phyloP scores from a whole-genome alignment of 2,329 filamentous ascomycete genomes.

The Ophiostoma himal-ulmi region DNA sequence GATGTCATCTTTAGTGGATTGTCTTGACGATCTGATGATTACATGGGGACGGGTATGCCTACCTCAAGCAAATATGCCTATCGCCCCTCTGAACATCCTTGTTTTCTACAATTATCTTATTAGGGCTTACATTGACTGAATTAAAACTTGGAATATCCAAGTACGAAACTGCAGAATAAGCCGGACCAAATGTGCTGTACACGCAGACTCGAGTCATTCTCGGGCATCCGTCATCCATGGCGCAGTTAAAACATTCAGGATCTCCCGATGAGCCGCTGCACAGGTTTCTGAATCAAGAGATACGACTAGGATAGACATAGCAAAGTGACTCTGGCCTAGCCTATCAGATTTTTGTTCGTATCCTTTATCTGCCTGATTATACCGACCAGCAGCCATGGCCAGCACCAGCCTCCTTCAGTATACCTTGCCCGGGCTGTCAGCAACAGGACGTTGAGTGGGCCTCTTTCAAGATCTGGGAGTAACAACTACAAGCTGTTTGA shows the following conservation, averaged over 20 bases:
- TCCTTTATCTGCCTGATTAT: not conserved
- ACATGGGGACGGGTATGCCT: not conserved
- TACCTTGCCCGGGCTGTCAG: not conserved
- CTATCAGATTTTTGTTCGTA: not conserved
- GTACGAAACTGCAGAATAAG: not conserved
- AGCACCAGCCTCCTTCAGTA: not conserved
- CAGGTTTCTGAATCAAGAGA: not conserved
- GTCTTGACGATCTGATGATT: conserved; percentile 9
- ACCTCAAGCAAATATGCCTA: not conserved
- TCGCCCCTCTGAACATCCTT: not conserved
- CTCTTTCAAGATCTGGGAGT: not conserved
- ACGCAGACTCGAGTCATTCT: not conserved
- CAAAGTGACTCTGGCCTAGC: not conserved
- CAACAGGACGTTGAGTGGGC: not conserved
- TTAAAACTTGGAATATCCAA: not conserved
- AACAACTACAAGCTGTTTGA: not conserved
- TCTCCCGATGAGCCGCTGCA: not conserved
- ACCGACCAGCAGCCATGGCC: not conserved
- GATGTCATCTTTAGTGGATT: conserved; percentile 5
- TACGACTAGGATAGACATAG: not conserved
- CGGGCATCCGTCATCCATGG: not conserved
- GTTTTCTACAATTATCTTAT: not conserved
- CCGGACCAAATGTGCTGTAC: not conserved
- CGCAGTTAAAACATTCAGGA: not conserved
- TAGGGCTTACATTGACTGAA: not conserved